Evolutionary conservation across 345 rosid genomes (phyloP), one percentile per base, ranked within the genome.

Genomic region (Pugionium cornutum): DNA sequence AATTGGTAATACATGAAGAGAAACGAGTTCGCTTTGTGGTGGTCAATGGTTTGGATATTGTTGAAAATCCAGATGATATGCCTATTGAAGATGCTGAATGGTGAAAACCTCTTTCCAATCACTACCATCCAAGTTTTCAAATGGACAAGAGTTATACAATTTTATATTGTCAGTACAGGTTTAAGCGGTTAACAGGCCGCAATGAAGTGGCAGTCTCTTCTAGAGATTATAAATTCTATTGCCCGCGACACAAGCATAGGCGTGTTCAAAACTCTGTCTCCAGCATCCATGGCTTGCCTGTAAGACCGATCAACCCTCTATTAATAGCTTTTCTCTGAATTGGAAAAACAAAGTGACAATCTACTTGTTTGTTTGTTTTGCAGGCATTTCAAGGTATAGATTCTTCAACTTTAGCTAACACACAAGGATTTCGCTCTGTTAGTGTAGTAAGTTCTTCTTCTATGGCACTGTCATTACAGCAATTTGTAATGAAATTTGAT

Each of bases 11-110:
- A 80, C 97, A 89, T 33, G 98, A 88, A 76, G 98, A 86, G 81
- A 92, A 89, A 79, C 78, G 94, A 69, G 91, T 92, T 75, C 94
- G 94, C 25, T 92, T 92, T 74, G 97, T 92, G 26, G 96, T 92
- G 70, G 88, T 92, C 11, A 92, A 88, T 80, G 98, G 98, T 52
- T 83, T 92, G 76, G 96, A 83, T 81, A 86, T 92, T 53, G 83
- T 88, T 9, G 97, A 92, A 80, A 92, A 83, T 73, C 97, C 97
- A 47, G 74, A 70, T 72, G 61, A 68, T 50, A 61, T 89, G 74
- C 61, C 86, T 25, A 37, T 83, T 53, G 83, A 82, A 62, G 94
- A 92, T 83, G 96, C 96, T 32, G 94, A 89, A 68, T 92, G 98
- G 98, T 92, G 72, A 78, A 27, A 1, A 42, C 6, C 77, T 92